Conservation (phyloP, 257 asterid species). For the Solanum medicagineum region DNA sequence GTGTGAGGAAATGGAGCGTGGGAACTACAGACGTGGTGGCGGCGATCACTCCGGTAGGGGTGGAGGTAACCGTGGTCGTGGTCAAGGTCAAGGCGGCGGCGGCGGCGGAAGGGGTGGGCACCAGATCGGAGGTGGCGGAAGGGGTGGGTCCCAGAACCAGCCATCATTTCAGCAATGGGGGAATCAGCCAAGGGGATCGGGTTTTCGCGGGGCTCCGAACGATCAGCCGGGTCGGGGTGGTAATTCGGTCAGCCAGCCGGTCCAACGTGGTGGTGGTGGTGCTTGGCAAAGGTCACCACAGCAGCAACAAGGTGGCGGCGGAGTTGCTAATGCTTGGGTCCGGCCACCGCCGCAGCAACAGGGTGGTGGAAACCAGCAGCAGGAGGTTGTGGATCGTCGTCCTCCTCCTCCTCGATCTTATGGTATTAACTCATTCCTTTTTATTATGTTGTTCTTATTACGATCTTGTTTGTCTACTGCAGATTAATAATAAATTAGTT, state of each 20-base stretch:
- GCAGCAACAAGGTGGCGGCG: neutral
- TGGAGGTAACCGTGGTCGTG: conserved; percentile 8
- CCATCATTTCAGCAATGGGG: conserved; percentile 9
- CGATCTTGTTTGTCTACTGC: neutral
- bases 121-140: neutral
- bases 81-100: neutral
- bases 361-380: neutral
- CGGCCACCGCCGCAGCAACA: conserved; percentile 7
- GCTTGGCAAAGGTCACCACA: neutral
- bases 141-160: conserved; percentile 3
- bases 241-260: neutral
- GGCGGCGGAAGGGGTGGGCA: conserved; percentile 8
- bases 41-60: neutral
- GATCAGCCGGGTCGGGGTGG: neutral
- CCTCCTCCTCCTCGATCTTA: conserved; percentile 15
- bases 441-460: neutral
- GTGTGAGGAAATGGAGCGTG: neutral
- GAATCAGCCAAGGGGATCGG: neutral
- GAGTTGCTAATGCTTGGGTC: neutral
- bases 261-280: neutral
- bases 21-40: neutral
- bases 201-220: neutral
- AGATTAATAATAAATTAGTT: neutral
- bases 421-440: conserved; percentile 6
- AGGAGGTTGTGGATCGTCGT: conserved; percentile 5